Evolutionary conservation across 1,284 basidiomycete species (phyloP).

Genomic region (Tremellales sp.): DNA sequence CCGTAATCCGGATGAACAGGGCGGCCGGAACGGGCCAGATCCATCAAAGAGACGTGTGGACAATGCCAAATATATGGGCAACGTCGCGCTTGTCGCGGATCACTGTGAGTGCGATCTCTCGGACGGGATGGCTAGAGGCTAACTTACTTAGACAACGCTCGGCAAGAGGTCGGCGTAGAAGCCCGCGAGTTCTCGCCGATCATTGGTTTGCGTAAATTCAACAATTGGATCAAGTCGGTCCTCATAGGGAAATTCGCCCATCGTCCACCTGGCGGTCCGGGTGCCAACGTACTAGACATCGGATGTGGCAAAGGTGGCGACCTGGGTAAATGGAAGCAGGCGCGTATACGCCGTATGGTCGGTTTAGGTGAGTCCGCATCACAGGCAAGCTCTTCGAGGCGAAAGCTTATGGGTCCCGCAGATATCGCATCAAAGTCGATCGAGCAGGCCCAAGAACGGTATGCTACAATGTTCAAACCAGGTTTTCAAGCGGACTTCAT

Average conservation of each 20-base stretch:
- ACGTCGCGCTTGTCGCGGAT: slow-evolving; percentile 30
- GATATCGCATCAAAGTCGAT: slow-evolving; percentile 89
- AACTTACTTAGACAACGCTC: slow-evolving; percentile 67
- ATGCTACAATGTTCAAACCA: slow-evolving; percentile 52
- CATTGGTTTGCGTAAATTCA: slow-evolving; percentile 93
- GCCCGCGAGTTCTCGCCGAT: slow-evolving; percentile 89
- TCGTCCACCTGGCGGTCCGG: slow-evolving; percentile 16
- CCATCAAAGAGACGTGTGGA: slow-evolving; percentile 14
- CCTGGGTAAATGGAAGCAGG: slow-evolving; percentile 90
- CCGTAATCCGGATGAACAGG: too few species aligned
- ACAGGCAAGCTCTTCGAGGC: neutral
- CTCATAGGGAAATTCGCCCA: slow-evolving; percentile 73
- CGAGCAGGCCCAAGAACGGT: slow-evolving; percentile 76
- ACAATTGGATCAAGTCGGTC: slow-evolving; percentile 98
- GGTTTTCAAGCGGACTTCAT: slow-evolving; percentile 76
- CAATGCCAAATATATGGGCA: slow-evolving; percentile 28
- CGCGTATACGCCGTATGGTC: slow-evolving; percentile 72
- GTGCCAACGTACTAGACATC: slow-evolving; percentile 79
- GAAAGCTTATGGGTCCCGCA: slow-evolving; percentile 44
- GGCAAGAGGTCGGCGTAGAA: slow-evolving; percentile 82
- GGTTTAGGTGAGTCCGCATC: slow-evolving; percentile 65
- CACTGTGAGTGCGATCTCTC: slow-evolving; percentile 23
- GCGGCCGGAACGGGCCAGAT: slow-evolving; percentile 18
- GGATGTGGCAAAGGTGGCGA: slow-evolving; percentile 99
- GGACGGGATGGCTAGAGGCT: neutral